phyloP scores from a whole-genome alignment of 805 yeast species.

The Pichia exigua region DNA sequence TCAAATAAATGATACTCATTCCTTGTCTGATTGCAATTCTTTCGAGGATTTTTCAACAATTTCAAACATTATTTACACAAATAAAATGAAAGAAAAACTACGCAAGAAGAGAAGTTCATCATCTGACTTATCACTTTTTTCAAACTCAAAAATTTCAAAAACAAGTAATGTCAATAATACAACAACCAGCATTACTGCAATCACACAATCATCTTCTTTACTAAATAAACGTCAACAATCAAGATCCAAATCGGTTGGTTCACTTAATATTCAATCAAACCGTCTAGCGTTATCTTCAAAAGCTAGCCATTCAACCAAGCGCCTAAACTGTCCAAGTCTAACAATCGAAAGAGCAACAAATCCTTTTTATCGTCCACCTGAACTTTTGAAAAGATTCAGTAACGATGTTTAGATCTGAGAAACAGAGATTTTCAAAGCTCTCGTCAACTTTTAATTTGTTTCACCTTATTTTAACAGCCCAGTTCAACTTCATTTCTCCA shows the following conservation, averaged over 20 bases:
- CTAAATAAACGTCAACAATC: background rate
- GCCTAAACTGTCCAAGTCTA: background rate
- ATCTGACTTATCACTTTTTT: background rate
- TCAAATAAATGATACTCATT: background rate
- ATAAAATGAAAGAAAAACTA: constrained; percentile 9
- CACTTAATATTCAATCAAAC: background rate
- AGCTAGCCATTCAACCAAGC: background rate
- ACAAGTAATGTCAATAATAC: background rate
- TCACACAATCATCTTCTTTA: background rate
- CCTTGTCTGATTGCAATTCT: constrained; percentile 4
- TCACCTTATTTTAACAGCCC: background rate
- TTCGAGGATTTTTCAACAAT: constrained; percentile 5
- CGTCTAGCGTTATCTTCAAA: background rate
- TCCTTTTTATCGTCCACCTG: constrained; percentile 25
- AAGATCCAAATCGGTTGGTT: constrained; percentile 12
- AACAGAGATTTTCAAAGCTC: background rate
- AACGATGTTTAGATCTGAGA: background rate
- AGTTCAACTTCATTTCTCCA: background rate
- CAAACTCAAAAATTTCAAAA: background rate
- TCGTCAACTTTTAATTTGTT: background rate
- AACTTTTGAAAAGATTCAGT: constrained; percentile 17
- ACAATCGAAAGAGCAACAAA: constrained; percentile 12
- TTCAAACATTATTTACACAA: constrained; percentile 10
- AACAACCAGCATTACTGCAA: too few species aligned
- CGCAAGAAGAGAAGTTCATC: constrained; percentile 4